Evolutionary conservation across 306 rosid genomes (phyloP), one percentile per base, ranked within the genome.

Genomic region (Cucurbita argyrosperma): DNA sequence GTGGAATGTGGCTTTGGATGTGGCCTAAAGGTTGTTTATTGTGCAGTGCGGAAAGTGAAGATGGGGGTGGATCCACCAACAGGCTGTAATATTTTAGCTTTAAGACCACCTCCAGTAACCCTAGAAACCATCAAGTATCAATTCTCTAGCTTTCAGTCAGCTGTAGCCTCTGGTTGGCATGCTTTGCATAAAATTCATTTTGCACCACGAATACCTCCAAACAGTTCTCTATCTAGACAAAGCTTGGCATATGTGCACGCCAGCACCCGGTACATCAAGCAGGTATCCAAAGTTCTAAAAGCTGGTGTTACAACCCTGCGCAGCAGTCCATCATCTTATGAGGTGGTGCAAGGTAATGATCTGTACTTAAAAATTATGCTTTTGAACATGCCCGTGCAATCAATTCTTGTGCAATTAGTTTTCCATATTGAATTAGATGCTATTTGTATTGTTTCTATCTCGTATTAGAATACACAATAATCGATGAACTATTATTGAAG

Each of bases 191-290:
- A 53, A 64, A 42, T 91, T 75, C 89, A 77, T 26, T 86, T 88
- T 79, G 68, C 75, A 35, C 96, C 97, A 54, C 90, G 84, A n/a
- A 10, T 88, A 78, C 96, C 96, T 42, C 90, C 89, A 58, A 84
- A 83, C 83, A 85, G 96, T 73, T 95, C 99, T 52, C 65, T 95
- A 56, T 83, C 92, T 39, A 90, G 85, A 46, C 95, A 89, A 76
- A 91, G 99, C 82, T 76, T 95, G 85, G 97, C 96, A 13, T 95
- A 95, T 74, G 86, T 91, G 82, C 96, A 91, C 58, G 99, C 99
- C 51, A 89, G 99, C 79, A 88, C 91, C 73, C 89, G 83, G 61
- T 95, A 95, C 71, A 80, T 95, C 76, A 90, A 89, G 72, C 99
- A 95, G 74, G 97, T 95, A 56, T 91, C 99, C 56, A 95, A 95